Evolutionary conservation across 1,284 basidiomycete species (phyloP), one percentile per base, ranked within the genome.

Genomic region (Ustilago crameri): DNA sequence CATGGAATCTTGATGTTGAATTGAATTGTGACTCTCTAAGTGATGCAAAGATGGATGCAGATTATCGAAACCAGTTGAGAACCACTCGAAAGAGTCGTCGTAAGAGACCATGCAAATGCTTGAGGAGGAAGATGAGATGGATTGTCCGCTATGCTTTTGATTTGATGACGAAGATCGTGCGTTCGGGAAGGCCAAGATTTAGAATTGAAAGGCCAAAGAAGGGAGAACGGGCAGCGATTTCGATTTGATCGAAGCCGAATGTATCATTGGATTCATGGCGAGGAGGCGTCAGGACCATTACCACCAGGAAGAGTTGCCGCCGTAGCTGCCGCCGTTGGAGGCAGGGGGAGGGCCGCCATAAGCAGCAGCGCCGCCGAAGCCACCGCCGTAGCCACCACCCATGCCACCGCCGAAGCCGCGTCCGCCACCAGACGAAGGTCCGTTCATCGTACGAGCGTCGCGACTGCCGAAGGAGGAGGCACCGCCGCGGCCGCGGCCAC

Each of bases 401-500:
- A 52, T 51, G 27, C 75, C 75, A 38, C 76, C 78, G 53, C 76
- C 68, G 35, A 57, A 68, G 45, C 73, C 72, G 15, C 73, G 70
- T 26, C 69, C 51, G 45, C 76, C 76, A 17, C 74, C 78, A n/a
- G 69, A 65, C 9, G 62, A 67, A 47, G 74, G 56, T n/a, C 72
- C 73, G 38, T 74, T 73, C 51, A 79, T 67, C 52, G 75, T 64
- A 52, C 84, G 78, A 32, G 80, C 79, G 64, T 85, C 84, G 52
- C 82, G 80, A 41, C 63, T 65, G 45, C 78, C 78, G 49, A 75
- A 68, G 53, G 70, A 68, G 7, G 73, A 73, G 52, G 87, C 85
- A 34, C 86, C 83, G 54, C 85, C 77, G 50, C 86, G 85, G 51
- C 87, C 84, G 27, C 90, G 86, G 22, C 91, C 87, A 35, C 90